Conservation (phyloP, 768 basidiomycete genomes). For the Psilocybe cubensis region DNA sequence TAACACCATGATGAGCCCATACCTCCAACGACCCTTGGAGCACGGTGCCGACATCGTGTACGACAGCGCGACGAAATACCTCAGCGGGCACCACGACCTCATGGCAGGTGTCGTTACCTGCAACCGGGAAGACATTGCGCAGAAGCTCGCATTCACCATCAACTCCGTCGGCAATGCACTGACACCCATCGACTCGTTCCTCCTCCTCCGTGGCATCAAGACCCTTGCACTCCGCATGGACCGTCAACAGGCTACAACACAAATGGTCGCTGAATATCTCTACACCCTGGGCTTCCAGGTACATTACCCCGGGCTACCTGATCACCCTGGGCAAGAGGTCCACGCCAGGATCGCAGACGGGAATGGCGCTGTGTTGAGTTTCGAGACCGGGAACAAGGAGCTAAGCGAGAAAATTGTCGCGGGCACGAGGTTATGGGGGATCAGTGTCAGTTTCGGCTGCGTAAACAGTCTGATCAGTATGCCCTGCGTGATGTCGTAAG, state of each 20-base stretch:
- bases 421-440: slow-evolving; percentile 93
- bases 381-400: slow-evolving; percentile 90
- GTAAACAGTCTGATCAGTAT: slow-evolving; percentile 98
- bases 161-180: slow-evolving; percentile 94
- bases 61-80: slow-evolving; percentile 96
- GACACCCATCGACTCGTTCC: slow-evolving; percentile 95
- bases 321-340: slow-evolving; percentile 84
- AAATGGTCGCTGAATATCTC: slow-evolving; percentile 86
- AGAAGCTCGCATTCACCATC: slow-evolving; percentile 91
- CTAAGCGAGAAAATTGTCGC: slow-evolving; percentile 93
- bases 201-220: slow-evolving; percentile 93
- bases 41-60: slow-evolving; percentile 97
- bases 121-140: slow-evolving; percentile 85
- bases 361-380: slow-evolving; percentile 92
- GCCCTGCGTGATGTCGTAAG: slow-evolving; percentile 99
- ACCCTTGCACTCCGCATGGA: slow-evolving; percentile 97
- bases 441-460: slow-evolving; percentile 96
- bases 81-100: slow-evolving; percentile 97
- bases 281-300: slow-evolving; percentile 84
- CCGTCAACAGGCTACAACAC: slow-evolving; percentile 83
- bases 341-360: slow-evolving; percentile 91
- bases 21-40: slow-evolving; percentile 92
- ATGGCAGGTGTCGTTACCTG: slow-evolving; percentile 98
- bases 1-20: slow-evolving; percentile 99
- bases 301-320: slow-evolving; percentile 87